A percentile compares a stretch with the other conserved stretches of the same genome.
Conservation (phyloP, 2,329 filamentous ascomycete genomes). For the Penicillium sp. region DNA sequence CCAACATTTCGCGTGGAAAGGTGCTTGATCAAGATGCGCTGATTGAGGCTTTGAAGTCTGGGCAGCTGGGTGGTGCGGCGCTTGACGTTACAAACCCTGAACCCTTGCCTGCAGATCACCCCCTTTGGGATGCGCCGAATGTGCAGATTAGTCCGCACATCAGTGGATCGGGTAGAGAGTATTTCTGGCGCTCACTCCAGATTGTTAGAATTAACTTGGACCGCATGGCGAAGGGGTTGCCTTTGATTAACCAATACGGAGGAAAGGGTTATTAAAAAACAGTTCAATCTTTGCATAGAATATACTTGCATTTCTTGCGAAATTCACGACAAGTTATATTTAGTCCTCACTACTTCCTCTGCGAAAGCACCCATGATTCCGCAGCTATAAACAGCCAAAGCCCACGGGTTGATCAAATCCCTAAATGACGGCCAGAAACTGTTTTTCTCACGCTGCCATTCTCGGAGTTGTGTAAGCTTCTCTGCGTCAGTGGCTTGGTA, state of each 20-base stretch:
- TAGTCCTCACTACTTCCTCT: conserved; percentile 38
- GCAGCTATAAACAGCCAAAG: conserved; percentile 53
- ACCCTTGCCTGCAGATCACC: conserved; percentile 67
- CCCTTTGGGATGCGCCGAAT: conserved; percentile 70
- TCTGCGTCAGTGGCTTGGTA: conserved; percentile 52
- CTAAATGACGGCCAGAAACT: conserved; percentile 58
- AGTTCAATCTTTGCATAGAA: neutral
- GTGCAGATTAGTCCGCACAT: conserved; percentile 69
- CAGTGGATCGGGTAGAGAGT: conserved; percentile 55
- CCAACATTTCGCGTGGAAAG: conserved; percentile 69
- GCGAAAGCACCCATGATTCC: conserved; percentile 52
- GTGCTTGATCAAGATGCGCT: conserved; percentile 64
- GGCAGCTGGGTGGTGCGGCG: conserved; percentile 64
- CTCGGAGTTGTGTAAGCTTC: conserved; percentile 55
- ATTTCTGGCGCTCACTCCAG: conserved; percentile 58
- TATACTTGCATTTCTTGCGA: neutral
- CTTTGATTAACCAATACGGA: conserved; percentile 63
- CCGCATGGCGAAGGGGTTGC: conserved; percentile 52
- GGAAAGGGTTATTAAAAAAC: conserved; percentile 58
- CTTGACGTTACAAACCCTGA: conserved; percentile 80
- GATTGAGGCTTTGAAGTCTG: conserved; percentile 58
- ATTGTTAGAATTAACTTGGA: conserved; percentile 60
- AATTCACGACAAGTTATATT: neutral
- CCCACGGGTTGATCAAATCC: conserved; percentile 58
- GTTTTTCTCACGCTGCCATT: conserved; percentile 57